Conservation (phyloP, 2,329 filamentous ascomycete species). For the Colletotrichum somersetense region DNA sequence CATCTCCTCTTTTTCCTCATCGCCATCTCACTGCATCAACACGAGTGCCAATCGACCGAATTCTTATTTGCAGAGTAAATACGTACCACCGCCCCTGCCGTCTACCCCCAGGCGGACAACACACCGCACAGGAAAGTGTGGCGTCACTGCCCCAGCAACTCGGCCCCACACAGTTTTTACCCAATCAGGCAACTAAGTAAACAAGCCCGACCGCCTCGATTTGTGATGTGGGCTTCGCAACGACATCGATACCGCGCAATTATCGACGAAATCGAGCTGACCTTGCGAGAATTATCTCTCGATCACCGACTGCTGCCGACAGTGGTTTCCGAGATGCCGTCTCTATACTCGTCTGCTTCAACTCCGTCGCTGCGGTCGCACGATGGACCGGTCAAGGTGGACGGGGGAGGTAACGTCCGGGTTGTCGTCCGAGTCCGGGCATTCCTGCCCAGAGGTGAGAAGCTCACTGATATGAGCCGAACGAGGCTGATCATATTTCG, state of each 20-base stretch:
- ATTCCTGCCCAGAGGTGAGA: slow-evolving; percentile 81
- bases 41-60: slow-evolving; percentile 1
- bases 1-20: neutral
- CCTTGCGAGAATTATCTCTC: slow-evolving; percentile 57
- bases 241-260: slow-evolving; percentile 56
- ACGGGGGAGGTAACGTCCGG: slow-evolving; percentile 80
- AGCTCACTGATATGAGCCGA: neutral
- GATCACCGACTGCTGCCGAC: slow-evolving; percentile 62
- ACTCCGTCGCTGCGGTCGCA: slow-evolving; percentile 82
- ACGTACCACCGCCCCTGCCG: slow-evolving; percentile 10
- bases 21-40: neutral
- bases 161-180: slow-evolving; percentile 37
- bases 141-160: slow-evolving; percentile 43
- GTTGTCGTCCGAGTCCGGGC: slow-evolving; percentile 86
- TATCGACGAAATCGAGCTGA: slow-evolving; percentile 55
- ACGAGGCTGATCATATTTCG: slow-evolving; percentile 28
- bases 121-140: slow-evolving; percentile 35
- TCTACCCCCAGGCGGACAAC: neutral
- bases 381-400: slow-evolving; percentile 74
- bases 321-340: slow-evolving; percentile 50
- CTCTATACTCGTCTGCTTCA: slow-evolving; percentile 76
- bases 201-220: slow-evolving; percentile 40
- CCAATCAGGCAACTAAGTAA: slow-evolving; percentile 43
- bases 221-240: slow-evolving; percentile 43
- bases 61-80: neutral